phyloP scores from a whole-genome alignment of 1,284 basidiomycete genomes.

The Heterobasidion occidentale region DNA sequence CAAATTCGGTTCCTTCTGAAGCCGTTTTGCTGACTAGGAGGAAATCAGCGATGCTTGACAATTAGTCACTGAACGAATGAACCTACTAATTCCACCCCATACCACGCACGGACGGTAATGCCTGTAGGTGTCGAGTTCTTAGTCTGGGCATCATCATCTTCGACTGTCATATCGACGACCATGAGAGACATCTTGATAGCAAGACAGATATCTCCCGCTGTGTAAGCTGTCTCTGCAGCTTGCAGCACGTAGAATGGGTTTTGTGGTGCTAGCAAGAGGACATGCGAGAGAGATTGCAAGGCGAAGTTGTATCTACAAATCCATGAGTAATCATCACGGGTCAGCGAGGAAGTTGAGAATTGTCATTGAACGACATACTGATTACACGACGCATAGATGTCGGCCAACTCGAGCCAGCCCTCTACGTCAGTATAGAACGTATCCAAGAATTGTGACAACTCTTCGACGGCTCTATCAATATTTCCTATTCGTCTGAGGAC shows the following conservation, averaged over 20 bases:
- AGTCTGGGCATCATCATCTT: constrained; percentile 30
- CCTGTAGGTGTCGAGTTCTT: constrained; percentile 44
- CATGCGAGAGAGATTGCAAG: constrained; percentile 74
- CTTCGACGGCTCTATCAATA: constrained; percentile 60
- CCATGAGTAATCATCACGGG: not conserved
- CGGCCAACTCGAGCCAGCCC: constrained; percentile 91
- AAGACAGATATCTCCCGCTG: constrained; percentile 64
- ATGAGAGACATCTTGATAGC: constrained; percentile 81
- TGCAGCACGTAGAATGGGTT: constrained; percentile 80
- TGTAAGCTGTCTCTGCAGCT: constrained; percentile 85
- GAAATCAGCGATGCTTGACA: not conserved
- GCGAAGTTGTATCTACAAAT: constrained; percentile 50
- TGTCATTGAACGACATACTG: constrained; percentile 43
- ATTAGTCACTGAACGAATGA: not conserved
- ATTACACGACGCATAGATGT: constrained; percentile 74
- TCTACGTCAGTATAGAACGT: constrained; percentile 91
- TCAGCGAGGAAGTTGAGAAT: not conserved
- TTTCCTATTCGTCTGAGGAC: constrained; percentile 56
- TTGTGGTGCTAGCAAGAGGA: constrained; percentile 75
- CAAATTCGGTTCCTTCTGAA: constrained; percentile 5
- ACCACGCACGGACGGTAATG: constrained; percentile 71
- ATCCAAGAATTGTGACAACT: constrained; percentile 79
- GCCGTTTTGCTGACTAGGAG: constrained; percentile 7
- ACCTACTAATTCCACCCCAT: constrained; percentile 74
- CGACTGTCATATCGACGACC: constrained; percentile 78